Conservation (phyloP, 495 filamentous ascomycete genomes). For the Penicillium waksmanii region DNA sequence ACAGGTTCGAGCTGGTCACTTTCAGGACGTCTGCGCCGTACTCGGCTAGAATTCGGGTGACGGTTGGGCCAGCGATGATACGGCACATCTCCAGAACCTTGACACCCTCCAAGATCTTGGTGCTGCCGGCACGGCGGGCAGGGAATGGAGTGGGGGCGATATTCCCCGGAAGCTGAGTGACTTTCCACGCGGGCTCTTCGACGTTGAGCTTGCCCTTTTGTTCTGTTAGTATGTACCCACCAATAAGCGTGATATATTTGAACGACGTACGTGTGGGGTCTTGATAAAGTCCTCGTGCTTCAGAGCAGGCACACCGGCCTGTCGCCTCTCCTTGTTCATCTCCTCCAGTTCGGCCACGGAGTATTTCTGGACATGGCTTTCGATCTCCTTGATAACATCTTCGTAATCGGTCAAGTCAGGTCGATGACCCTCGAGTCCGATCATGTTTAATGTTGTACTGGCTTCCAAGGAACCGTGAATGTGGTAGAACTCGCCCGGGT, state of each 20-base stretch:
- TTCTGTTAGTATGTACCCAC: slow-evolving; percentile 9
- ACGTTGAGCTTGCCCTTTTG: slow-evolving; percentile 51
- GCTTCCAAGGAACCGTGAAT: slow-evolving; percentile 80
- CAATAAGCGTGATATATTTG: background rate
- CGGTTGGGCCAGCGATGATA: slow-evolving; percentile 61
- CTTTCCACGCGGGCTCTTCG: slow-evolving; percentile 56
- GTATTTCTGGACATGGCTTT: slow-evolving; percentile 64
- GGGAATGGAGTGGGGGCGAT: slow-evolving; percentile 60
- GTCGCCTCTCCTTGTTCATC: slow-evolving; percentile 62
- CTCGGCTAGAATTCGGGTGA: slow-evolving; percentile 66
- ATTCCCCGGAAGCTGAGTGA: slow-evolving; percentile 48
- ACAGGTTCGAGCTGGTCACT: slow-evolving; percentile 67
- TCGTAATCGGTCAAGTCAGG: slow-evolving; percentile 68
- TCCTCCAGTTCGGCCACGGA: slow-evolving; percentile 64
- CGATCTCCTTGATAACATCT: slow-evolving; percentile 68
- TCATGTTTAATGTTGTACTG: slow-evolving; percentile 68
- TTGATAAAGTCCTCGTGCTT: slow-evolving; percentile 67
- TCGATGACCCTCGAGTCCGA: slow-evolving; percentile 65
- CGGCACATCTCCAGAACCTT: slow-evolving; percentile 72
- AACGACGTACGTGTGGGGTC: slow-evolving; percentile 58
- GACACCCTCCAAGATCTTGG: slow-evolving; percentile 38
- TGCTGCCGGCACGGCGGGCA: slow-evolving; percentile 29
- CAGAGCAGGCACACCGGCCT: slow-evolving; percentile 68
- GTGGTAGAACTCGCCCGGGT: slow-evolving; percentile 68
- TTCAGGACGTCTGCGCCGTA: slow-evolving; percentile 73